Conservation (phyloP, 257 asterid species). For the Forsythia viridissima region DNA sequence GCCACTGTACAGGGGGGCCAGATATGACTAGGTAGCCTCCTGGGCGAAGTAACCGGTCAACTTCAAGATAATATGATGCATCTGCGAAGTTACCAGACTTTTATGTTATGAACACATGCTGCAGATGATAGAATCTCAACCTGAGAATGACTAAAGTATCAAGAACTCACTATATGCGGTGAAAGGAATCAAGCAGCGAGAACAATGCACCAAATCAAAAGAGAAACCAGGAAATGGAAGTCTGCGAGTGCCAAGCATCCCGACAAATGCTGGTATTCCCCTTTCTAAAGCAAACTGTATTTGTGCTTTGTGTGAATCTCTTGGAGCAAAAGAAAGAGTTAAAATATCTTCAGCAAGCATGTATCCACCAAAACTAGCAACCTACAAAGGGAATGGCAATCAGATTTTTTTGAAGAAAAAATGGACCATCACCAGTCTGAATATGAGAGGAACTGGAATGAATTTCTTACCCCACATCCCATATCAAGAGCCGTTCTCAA, state of each 20-base stretch:
- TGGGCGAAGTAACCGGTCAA: constrained; percentile 92
- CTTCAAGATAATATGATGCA: constrained; percentile 95
- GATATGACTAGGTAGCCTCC: constrained; percentile 96
- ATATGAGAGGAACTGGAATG: background rate
- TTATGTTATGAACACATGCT: constrained; percentile 23
- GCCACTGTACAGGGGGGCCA: constrained; percentile 98
- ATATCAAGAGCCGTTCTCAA: constrained; percentile 97
- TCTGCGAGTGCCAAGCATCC: constrained; percentile 96
- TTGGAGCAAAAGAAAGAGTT: constrained; percentile 92
- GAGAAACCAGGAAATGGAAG: constrained; percentile 94
- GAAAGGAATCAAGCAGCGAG: constrained; percentile 94
- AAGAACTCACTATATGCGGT: constrained; percentile 82
- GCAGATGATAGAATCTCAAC: constrained; percentile 6
- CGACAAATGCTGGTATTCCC: constrained; percentile 95
- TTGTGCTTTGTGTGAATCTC: constrained; percentile 95
- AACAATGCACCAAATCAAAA: constrained; percentile 93
- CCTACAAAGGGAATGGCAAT: constrained; percentile 46
- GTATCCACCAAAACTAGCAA: constrained; percentile 98
- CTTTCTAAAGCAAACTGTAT: constrained; percentile 97
- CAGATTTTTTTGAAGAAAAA: background rate
- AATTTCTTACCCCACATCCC: constrained; percentile 92
- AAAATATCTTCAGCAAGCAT: constrained; percentile 79
- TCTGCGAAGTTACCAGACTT: constrained; percentile 51
- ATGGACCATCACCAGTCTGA: background rate
- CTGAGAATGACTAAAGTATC: background rate